Evolutionary conservation across 306 rosid species (phyloP).

Genomic region (Comarum palustre): DNA sequence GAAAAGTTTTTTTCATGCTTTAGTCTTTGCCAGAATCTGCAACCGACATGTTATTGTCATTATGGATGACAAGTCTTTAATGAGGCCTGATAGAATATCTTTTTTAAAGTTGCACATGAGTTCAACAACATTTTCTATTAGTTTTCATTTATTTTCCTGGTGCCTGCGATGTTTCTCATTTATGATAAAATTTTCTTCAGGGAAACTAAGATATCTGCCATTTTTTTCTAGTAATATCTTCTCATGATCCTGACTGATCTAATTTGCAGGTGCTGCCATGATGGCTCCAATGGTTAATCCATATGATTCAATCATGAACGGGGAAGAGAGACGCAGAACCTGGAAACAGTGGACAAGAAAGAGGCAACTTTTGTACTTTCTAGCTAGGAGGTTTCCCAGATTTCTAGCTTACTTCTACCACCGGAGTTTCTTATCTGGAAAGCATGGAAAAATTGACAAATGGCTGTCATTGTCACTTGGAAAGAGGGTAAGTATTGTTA

Average conservation of each 20-base stretch:
- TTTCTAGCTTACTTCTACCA: constrained; percentile 64
- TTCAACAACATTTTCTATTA: background rate
- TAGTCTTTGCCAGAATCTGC: background rate
- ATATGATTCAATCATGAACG: constrained; percentile 69
- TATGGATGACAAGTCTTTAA: background rate
- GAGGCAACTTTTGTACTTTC: constrained; percentile 62
- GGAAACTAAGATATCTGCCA: background rate
- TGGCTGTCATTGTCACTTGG: constrained; percentile 89
- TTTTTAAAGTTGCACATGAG: background rate
- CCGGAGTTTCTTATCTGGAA: constrained; percentile 84
- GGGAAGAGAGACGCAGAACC: constrained; percentile 73
- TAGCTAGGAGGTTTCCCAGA: constrained; percentile 66
- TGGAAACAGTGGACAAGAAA: constrained; percentile 73
- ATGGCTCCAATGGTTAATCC: constrained; percentile 95
- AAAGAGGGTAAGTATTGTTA: constrained; percentile 58
- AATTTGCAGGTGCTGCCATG: constrained; percentile 87
- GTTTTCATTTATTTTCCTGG: background rate
- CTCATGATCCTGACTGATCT: constrained; percentile 4
- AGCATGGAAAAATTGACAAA: constrained; percentile 76
- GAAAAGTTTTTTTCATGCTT: background rate
- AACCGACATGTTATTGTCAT: background rate
- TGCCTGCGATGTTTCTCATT: background rate
- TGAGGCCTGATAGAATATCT: background rate
- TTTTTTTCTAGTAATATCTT: background rate
- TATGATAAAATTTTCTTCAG: background rate